Conservation (phyloP, 805 yeast species). For the Kodamaea jinghongensis region DNA sequence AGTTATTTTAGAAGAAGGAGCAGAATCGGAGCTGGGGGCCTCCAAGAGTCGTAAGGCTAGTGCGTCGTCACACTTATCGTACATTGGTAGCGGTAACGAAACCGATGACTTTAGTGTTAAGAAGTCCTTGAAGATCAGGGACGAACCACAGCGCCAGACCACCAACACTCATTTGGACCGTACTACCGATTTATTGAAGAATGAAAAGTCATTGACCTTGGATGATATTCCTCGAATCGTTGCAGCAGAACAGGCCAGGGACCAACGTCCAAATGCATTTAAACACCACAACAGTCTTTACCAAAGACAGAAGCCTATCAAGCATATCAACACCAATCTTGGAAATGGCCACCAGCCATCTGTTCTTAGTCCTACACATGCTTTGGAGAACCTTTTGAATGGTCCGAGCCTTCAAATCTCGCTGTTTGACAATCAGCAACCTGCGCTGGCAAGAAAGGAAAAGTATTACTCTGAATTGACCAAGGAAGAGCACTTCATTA, state of each 20-base stretch:
- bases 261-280: conserved; percentile 88
- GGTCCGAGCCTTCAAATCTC: conserved; percentile 2
- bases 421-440: background rate
- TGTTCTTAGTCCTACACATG: conserved; percentile 10
- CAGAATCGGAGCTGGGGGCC: conserved; percentile 9
- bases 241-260: conserved; percentile 95
- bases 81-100: conserved; percentile 22
- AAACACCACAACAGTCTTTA: conserved; percentile 63
- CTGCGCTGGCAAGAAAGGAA: conserved; percentile 18
- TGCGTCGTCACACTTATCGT: conserved; percentile 29
- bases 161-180: conserved; percentile 48
- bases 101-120: conserved; percentile 26
- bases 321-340: conserved; percentile 13
- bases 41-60: conserved; percentile 18
- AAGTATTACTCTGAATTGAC: conserved; percentile 65
- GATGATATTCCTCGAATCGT: conserved; percentile 97
- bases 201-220: conserved; percentile 81
- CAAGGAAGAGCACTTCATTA: conserved; percentile 53
- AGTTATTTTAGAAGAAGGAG: conserved; percentile 14
- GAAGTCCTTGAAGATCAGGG: conserved; percentile 29
- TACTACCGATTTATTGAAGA: conserved; percentile 68
- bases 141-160: conserved; percentile 36
- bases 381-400: conserved; percentile 12
- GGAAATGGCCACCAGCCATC: conserved; percentile 9
- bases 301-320: conserved; percentile 31